Percentiles rank a stretch among this genome's conserved stretches.
phyloP scores from a whole-genome alignment of 2,329 filamentous ascomycete genomes.

The Penicillium sp. region DNA sequence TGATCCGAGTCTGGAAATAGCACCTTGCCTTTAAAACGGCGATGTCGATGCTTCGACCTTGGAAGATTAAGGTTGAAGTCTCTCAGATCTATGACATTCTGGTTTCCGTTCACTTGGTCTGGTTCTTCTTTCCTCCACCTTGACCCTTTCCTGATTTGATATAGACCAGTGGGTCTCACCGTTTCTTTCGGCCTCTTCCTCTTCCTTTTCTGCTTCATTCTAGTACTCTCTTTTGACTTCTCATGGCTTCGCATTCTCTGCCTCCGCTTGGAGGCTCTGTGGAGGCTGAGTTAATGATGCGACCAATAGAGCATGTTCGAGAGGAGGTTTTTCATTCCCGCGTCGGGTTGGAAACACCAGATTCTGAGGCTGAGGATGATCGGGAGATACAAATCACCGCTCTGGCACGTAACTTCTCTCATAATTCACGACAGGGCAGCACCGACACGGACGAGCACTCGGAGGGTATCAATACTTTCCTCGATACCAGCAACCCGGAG shows the following conservation, averaged over 20 bases:
- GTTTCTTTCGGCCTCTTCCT: not conserved
- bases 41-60: too few species aligned
- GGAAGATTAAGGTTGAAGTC: too few species aligned
- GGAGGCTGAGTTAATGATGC: not conserved
- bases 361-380: constrained; percentile 23
- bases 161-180: not conserved
- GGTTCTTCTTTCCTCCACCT: not conserved
- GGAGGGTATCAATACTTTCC: constrained; percentile 37
- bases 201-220: not conserved
- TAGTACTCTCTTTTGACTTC: not conserved
- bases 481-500: constrained; percentile 35
- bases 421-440: constrained; percentile 28
- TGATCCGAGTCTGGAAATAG: too few species aligned
- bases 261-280: not conserved
- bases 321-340: not conserved
- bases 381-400: constrained; percentile 28
- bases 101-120: too few species aligned
- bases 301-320: not conserved
- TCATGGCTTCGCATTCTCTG: constrained; percentile 2
- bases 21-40: too few species aligned
- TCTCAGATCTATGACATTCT: too few species aligned
- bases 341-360: not conserved
- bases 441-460: not conserved
- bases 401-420: constrained; percentile 34
- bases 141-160: not conserved